These are phyloP conservation scores for Solanum paucissectum DNA, from an alignment of 257 asterid species.

Conservation along the genomic window DNA sequence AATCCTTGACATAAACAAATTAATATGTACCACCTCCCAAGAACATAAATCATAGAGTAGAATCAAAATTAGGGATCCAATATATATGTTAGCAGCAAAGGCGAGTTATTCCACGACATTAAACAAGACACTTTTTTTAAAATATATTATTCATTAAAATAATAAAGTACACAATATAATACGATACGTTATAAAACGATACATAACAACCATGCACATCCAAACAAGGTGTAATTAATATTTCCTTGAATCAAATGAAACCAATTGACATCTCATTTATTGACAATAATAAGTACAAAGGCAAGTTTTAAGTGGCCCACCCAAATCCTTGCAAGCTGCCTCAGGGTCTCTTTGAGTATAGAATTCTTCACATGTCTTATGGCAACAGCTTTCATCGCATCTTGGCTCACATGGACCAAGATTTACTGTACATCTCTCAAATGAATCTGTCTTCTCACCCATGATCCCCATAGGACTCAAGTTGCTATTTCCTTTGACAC, in stretches of 20 bases:
- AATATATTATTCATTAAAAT: not conserved
- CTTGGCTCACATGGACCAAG: not conserved
- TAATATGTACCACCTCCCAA: not conserved
- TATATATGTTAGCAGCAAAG: not conserved
- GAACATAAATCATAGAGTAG: not conserved
- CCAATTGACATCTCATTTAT: not conserved
- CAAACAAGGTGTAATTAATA: too few species aligned
- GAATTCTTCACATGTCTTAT: not conserved
- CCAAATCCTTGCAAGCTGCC: not conserved
- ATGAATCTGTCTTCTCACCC: not conserved
- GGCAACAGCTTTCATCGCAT: not conserved
- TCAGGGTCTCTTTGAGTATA: not conserved
- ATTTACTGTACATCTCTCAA: not conserved
- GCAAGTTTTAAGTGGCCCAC: not conserved
- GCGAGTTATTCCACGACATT: not conserved
- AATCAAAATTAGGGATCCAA: not conserved
- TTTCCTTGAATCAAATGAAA: not conserved
- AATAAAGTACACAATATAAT: fast-evolving
- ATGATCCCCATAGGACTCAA: not conserved
- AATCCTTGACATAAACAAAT: not conserved
- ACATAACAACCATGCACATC: not conserved
- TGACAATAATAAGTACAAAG: not conserved
- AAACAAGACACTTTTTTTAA: not conserved
- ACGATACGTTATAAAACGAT: not conserved
- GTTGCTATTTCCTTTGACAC: not conserved